Conservation (phyloP, 2,329 filamentous ascomycete genomes). For the Microsporum ferrugineum region DNA sequence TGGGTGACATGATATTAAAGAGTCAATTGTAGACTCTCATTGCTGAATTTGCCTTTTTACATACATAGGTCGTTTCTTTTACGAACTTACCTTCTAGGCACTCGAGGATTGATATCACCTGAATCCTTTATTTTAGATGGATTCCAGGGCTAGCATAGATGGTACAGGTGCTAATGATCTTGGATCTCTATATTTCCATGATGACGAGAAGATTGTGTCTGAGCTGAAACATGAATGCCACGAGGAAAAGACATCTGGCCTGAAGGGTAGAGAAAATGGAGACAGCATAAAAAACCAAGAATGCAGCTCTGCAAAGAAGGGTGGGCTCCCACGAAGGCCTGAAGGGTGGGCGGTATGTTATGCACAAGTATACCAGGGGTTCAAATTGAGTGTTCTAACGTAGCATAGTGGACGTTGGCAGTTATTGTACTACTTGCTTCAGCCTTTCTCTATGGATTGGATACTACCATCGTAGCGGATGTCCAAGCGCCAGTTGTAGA, state of each 20-base stretch:
- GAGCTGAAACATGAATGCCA: background rate
- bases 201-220: background rate
- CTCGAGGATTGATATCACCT: background rate
- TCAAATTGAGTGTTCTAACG: background rate
- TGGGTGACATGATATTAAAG: background rate
- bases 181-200: background rate
- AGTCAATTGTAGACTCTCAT: background rate
- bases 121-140: background rate
- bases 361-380: background rate
- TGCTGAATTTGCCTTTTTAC: background rate
- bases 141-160: background rate
- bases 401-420: conserved; percentile 14
- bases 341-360: background rate
- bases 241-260: background rate
- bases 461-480: conserved; percentile 42
- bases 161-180: background rate
- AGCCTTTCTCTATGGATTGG: conserved; percentile 27
- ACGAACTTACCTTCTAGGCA: background rate
- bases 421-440: conserved; percentile 25
- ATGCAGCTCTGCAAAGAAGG: background rate
- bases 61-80: background rate
- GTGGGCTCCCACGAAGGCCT: background rate
- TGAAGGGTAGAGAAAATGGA: background rate
- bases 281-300: background rate
- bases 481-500: conserved; percentile 21